phyloP scores from a whole-genome alignment of 1,284 basidiomycete genomes.

The Anthracocystis panici-leucophaei region DNA sequence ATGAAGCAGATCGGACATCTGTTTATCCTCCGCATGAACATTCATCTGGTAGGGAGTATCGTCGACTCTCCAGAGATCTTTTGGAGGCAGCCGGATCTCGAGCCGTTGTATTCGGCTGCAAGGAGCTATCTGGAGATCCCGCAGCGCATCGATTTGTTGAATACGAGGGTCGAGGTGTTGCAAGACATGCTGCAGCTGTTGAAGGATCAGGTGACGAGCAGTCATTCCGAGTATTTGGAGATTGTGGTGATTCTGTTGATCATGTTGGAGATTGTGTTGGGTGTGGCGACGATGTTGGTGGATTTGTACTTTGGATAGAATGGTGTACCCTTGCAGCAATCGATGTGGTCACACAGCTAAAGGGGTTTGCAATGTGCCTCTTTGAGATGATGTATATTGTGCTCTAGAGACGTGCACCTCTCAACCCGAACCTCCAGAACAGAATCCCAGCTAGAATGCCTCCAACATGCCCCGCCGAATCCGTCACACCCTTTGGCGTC shows the following conservation, averaged over 20 bases:
- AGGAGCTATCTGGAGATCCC: slow-evolving; percentile 88
- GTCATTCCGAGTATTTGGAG: slow-evolving; percentile 92
- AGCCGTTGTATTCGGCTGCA: slow-evolving; percentile 93
- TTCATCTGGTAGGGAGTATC: slow-evolving; percentile 94
- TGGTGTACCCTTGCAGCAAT: too few species aligned
- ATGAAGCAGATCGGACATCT: slow-evolving; percentile 94
- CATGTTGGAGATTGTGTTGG: slow-evolving; percentile 79
- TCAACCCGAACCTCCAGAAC: slow-evolving; percentile 47
- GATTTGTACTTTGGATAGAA: slow-evolving; percentile 66
- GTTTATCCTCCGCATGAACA: slow-evolving; percentile 92
- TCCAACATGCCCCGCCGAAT: slow-evolving; percentile 83
- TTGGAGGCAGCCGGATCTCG: slow-evolving; percentile 84
- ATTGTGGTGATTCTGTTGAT: slow-evolving; percentile 94
- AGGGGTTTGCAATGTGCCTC: not conserved
- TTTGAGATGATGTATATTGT: not conserved
- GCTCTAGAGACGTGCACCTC: slow-evolving; percentile 19
- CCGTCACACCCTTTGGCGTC: slow-evolving; percentile 72
- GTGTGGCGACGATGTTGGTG: slow-evolving; percentile 68
- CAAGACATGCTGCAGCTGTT: slow-evolving; percentile 97
- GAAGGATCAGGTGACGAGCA: slow-evolving; percentile 91
- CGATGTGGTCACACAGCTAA: not conserved
- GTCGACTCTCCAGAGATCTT: slow-evolving; percentile 95
- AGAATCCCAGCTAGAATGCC: slow-evolving; percentile 78
- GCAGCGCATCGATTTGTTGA: slow-evolving; percentile 90
- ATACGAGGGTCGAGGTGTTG: slow-evolving; percentile 90